Percentiles rank a stretch among this genome's conserved stretches.
Evolutionary conservation across 345 rosid species (phyloP).

Genomic region (Durio zibethinus): DNA sequence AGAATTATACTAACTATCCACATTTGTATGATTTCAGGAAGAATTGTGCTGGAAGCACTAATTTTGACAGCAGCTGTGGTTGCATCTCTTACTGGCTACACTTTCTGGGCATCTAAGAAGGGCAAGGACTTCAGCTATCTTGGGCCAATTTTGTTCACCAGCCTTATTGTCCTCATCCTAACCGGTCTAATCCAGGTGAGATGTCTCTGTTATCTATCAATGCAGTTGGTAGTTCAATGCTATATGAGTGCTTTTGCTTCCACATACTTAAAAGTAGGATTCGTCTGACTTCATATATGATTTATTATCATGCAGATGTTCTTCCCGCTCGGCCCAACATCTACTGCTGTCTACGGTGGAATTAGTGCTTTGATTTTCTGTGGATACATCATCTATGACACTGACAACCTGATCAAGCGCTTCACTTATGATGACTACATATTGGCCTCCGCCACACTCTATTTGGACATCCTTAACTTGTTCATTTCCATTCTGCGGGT

Average conservation of each 20-base stretch:
- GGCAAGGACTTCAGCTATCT: conserved; percentile 92
- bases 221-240: neutral
- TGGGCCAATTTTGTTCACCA: conserved; percentile 86
- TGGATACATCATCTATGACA: conserved; percentile 87
- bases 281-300: neutral
- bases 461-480: conserved; percentile 86
- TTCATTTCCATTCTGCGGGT: conserved; percentile 85
- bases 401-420: conserved; percentile 88
- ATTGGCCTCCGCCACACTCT: conserved; percentile 80
- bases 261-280: neutral
- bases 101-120: conserved; percentile 97
- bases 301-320: conserved; percentile 47
- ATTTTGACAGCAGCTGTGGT: conserved; percentile 86
- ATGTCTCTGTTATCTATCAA: neutral
- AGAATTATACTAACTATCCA: neutral
- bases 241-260: neutral
- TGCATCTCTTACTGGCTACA: conserved; percentile 72
- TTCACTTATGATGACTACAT: conserved; percentile 91
- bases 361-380: conserved; percentile 82
- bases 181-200: conserved; percentile 86
- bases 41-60: conserved; percentile 88
- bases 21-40: conserved; percentile 48
- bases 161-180: conserved; percentile 67
- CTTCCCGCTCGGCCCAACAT: conserved; percentile 83
- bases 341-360: conserved; percentile 74